phyloP scores from a whole-genome alignment of 352 stramenopile species.

The Globisporangium nodosum region DNA sequence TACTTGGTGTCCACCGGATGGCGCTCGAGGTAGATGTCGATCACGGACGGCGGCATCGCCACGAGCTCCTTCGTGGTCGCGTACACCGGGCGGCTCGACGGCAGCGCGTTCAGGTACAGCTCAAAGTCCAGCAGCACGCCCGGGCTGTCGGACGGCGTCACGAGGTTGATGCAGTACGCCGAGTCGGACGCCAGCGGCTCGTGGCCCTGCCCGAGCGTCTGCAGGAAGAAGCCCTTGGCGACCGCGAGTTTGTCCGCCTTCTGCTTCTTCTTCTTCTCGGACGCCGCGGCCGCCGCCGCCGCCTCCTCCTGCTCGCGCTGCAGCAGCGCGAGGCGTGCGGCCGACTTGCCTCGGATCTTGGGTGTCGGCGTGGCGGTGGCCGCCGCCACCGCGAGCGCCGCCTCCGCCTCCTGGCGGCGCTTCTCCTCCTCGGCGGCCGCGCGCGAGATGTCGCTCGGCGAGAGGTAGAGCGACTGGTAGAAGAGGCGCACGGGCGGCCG shows the following conservation, averaged over 20 bases:
- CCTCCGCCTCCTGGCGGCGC: slow-evolving; percentile 24
- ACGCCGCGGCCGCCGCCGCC: not conserved
- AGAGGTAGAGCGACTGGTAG: slow-evolving; percentile 76
- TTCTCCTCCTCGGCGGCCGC: slow-evolving; percentile 40
- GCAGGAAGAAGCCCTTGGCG: slow-evolving; percentile 59
- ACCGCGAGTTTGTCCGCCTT: slow-evolving; percentile 25
- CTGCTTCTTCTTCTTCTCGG: slow-evolving; percentile 16
- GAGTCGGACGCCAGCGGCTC: slow-evolving; percentile 51
- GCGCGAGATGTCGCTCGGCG: slow-evolving; percentile 41
- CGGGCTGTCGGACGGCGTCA: slow-evolving; percentile 50
- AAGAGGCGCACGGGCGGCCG: slow-evolving; percentile 57
- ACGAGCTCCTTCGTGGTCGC: slow-evolving; percentile 27
- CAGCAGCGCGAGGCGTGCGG: not conserved
- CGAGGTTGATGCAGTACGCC: slow-evolving; percentile 76
- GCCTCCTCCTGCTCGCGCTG: slow-evolving; percentile 6
- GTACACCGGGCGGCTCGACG: slow-evolving; percentile 57
- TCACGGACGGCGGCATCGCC: slow-evolving; percentile 61
- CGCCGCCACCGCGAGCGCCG: slow-evolving; percentile 7
- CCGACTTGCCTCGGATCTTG: slow-evolving; percentile 11
- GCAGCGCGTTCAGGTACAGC: slow-evolving; percentile 63
- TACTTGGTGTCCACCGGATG: slow-evolving; percentile 73
- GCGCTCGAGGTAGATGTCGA: slow-evolving; percentile 75
- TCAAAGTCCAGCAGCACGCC: slow-evolving; percentile 67
- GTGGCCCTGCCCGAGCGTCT: slow-evolving; percentile 65
- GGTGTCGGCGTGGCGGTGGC: slow-evolving; percentile 15